phyloP scores from a whole-genome alignment of 2,329 filamentous ascomycete genomes.

The Tolypocladium cylindrosporum region DNA sequence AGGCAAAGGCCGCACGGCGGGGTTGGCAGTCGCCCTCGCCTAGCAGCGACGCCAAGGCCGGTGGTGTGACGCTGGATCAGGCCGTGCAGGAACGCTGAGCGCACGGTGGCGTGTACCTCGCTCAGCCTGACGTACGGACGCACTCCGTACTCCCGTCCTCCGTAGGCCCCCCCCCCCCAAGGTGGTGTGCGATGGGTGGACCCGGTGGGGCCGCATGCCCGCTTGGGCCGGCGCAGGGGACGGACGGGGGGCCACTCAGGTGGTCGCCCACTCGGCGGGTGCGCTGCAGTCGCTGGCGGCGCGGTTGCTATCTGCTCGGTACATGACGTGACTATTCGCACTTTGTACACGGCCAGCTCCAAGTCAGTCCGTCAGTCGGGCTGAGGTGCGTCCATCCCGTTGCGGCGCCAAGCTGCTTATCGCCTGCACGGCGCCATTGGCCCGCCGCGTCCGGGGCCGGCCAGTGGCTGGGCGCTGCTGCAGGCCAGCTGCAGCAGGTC shows the following conservation, averaged over 20 bases:
- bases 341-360: too few species aligned
- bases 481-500: conserved; percentile 1
- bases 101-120: neutral
- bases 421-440: neutral
- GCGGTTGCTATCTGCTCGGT: too few species aligned
- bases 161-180: too few species aligned
- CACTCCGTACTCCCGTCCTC: too few species aligned
- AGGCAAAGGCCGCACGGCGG: neutral
- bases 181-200: conserved; percentile 1
- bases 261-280: neutral
- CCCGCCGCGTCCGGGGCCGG: neutral
- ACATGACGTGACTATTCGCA: too few species aligned
- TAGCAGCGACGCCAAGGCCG: neutral
- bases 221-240: conserved; percentile 2
- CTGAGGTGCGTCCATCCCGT: neutral
- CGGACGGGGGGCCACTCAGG: neutral
- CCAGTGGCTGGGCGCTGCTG: conserved; percentile 1
- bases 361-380: neutral
- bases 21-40: neutral
- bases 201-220: conserved; percentile 1
- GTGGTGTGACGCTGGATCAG: neutral
- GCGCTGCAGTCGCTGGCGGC: neutral
- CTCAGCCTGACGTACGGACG: neutral
- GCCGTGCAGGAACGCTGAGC: neutral
- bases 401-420: conserved; percentile 1